Base-by-base conservation (phyloP, 2,329 filamentous ascomycete genomes). In the Verticillium albo-atrum region DNA sequence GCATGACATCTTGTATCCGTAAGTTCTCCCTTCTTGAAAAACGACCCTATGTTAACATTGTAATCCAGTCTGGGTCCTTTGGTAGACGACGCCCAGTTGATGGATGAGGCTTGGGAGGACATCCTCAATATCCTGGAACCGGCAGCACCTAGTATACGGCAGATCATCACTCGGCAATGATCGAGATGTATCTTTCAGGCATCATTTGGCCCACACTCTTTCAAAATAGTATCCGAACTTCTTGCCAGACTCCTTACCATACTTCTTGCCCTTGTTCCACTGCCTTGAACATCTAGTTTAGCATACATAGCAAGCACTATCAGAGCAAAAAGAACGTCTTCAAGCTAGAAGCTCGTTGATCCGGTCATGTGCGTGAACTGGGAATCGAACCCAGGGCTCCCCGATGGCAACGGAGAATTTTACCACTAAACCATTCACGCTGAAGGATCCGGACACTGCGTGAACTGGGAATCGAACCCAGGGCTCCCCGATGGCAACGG, bases 1-100 rank as follows among this genome's bases (percentile, higher is more conserved):
- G 51, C 72, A 74, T 61, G 75, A 77, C 61, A 70, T 72, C 9
- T 42, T 68, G 58, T 62, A 71, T 25, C 70, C 72, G 71, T 74
- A 69, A 63, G 72, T 64, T 30, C 14, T 10, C 17, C 34, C 25
- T n/a, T n/a, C n/a, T n/a, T n/a, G n/a, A n/a, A n/a, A n/a, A n/a
- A 53, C 4, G 17, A 26, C 25, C 14, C 10, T 28, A 17, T 28
- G 23, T 12, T 53, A 6, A 26, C 20, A 17, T 23, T 26, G 14
- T 25, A 15, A 53, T 12, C 27, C 27, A 53, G 50, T 5, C 50
- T 28, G 15, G 27, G 50, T 3, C 27, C 50, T 5, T 17, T 53
- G 20, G 23, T 53, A n/a, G 17, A 53, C 14, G 27, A 28, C 50
- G 20, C 23, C 17, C 17, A 27, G 27, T n/a, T 53, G 1, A 26